Base-by-base conservation (phyloP, 2,329 filamentous ascomycete genomes). In the Fusarium luffae region DNA sequence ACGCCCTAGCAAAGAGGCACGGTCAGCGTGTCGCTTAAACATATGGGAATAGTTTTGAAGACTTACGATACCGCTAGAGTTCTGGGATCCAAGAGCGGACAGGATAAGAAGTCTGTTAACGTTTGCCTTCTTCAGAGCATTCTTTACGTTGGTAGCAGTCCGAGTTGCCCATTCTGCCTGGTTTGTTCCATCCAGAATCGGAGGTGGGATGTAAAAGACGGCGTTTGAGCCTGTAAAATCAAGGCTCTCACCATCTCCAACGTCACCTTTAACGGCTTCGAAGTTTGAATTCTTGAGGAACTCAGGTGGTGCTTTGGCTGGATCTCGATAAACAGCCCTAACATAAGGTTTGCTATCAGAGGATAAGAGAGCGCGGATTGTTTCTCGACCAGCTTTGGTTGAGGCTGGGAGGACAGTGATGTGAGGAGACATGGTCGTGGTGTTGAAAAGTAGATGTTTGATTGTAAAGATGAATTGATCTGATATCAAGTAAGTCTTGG, bases 121-220 rank as follows among this genome's bases (percentile, higher is more conserved):
- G 2, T 46, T 60, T 2, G 66, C 73, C 3, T 73, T 51, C 7
- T 61, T 25, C 0, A 69, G 60, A 6, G 76, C 75, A 10, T 65
- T 69, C 13, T 66, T 74, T 0, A 75, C 63, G 27, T 59, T 62
- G 0, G 34, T 49, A 2, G 66, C 76, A 4, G 76, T 46, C 11
- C 59, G 34, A 2, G 63, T 68, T 6, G 75, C 77, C 51, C 72
- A 75, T 19, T 77, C 66, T 21, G 63, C 66, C 18, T 68, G 41
- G 23, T 77, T 72, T 9, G 63, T 55, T 8, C 72, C 75, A 42
- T 77, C 72, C 13, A 68, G 73, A 12, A 61, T 73, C 11, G 77
- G 77, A 1, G 79, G 79, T 2, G 78, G 78, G 34, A 79, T 63
- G 41, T 79, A 80, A 47, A 80, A 73, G 19, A 80, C 74, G 7